Conservation (phyloP, 2,329 filamentous ascomycete genomes). For the Hypomyces rosellus region DNA sequence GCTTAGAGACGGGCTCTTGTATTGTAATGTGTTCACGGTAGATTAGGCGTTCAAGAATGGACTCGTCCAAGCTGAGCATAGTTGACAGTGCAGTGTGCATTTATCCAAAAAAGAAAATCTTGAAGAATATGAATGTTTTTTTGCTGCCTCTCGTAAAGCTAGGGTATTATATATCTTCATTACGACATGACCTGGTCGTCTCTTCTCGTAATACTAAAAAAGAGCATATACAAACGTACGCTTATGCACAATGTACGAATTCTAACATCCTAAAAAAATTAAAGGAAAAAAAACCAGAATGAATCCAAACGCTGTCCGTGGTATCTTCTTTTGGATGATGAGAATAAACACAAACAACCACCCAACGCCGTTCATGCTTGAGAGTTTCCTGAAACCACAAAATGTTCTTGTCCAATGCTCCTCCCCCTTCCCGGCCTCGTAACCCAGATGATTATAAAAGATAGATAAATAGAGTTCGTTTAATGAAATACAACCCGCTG, state of each 20-base stretch:
- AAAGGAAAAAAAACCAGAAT: neutral
- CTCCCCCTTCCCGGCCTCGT: too few relatives aligned
- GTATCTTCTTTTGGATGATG: conserved; percentile 5
- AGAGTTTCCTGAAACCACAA: neutral
- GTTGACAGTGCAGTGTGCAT: too few relatives aligned
- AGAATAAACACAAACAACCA: neutral
- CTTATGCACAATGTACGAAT: neutral
- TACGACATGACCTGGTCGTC: conserved; percentile 6
- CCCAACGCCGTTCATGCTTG: neutral
- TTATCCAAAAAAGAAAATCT: neutral
- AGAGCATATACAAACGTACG: conserved; percentile 2
- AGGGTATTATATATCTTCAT: conserved; percentile 1
- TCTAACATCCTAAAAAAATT: neutral
- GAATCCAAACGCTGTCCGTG: neutral
- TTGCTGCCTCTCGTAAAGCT: too few relatives aligned
- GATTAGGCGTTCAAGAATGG: conserved; percentile 24
- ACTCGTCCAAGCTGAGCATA: conserved; percentile 14
- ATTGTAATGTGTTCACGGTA: conserved; percentile 26
- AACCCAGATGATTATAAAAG: too few relatives aligned
- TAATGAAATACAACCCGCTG: conserved; percentile 27
- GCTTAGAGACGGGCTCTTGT: conserved; percentile 12
- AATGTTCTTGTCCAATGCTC: neutral
- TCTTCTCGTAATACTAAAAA: conserved; percentile 3
- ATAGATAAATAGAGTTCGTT: conserved; percentile 2
- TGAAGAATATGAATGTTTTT: neutral